Base-by-base conservation (phyloP, 2,329 filamentous ascomycete species). In the Trichophyton rubrum region DNA sequence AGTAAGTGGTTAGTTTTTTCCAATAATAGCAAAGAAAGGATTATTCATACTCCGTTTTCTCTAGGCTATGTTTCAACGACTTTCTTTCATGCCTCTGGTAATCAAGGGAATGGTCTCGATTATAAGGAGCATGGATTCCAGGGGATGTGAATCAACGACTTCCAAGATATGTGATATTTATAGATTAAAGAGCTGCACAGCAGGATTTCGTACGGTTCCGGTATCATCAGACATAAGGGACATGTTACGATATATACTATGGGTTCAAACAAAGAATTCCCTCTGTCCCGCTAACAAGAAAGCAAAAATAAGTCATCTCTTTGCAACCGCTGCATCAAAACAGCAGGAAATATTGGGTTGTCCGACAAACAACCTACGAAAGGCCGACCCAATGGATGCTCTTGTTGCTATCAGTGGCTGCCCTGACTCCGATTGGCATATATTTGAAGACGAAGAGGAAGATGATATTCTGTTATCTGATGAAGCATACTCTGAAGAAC, bases 41-140 rank as follows among this genome's bases (percentile, higher is more conserved):
- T 7, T 41, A 8, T 43, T 17, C 27, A 41, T 17, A 41, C 17
- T 2, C 17, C 22, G 20, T 15, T 56, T 56, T 5, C 24, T 3
- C 55, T 27, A 76, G 74, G 69, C 67, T 38, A 70, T 75, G 61
- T 68, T 67, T 40, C 70, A 74, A 63, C 67, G 74, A 38, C 68
- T 67, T 8, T 65, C 66, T 5, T 68, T 73, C 6, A 69, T 75
- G 2, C 68, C 72, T 1, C 67, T 69, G 3, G 67, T 75, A 15
- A 65, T 69, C 0, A 74, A 71, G 62, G 70, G 73, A 4, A 63
- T 75, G 27, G 61, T 65, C 3, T 69, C 67, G 1, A 67, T 75
- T 53, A 45, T 75, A 11, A 64, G 67, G 13, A 63, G 59, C 15
- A 66, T 66, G n/a, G 56, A 61, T 0, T 65, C 66, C 8, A 38